A percentile compares a stretch with the other conserved stretches of the same genome.
These are phyloP conservation scores for Singerocomus rubriflavus DNA, from an alignment of 1,284 basidiomycete genomes.

Conservation along the genomic window DNA sequence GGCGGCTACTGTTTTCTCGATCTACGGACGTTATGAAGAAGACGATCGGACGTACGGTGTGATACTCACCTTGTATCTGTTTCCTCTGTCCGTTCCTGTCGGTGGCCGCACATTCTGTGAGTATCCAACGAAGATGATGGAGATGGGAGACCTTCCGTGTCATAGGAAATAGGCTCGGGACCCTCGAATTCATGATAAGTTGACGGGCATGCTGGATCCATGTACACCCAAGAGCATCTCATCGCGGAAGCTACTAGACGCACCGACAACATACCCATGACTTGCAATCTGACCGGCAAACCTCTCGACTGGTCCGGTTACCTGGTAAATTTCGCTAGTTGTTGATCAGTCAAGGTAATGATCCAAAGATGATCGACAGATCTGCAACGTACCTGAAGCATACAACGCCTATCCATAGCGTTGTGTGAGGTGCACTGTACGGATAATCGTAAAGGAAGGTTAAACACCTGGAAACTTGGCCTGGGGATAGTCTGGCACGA, in stretches of 20 bases:
- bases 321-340: constrained; percentile 79
- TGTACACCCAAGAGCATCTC: constrained; percentile 1
- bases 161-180: constrained; percentile 83
- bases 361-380: not conserved
- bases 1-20: constrained; percentile 78
- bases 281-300: constrained; percentile 92
- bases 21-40: constrained; percentile 41
- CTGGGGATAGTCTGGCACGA: constrained; percentile 67
- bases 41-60: not conserved
- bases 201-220: constrained; percentile 65
- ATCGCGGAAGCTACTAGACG: constrained; percentile 20
- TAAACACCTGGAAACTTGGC: constrained; percentile 74
- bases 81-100: constrained; percentile 77
- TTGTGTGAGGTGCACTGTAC: constrained; percentile 2
- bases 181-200: constrained; percentile 90
- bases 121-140: not conserved
- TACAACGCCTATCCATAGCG: constrained; percentile 55
- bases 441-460: not conserved
- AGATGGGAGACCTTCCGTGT: constrained; percentile 60
- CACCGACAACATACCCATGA: constrained; percentile 79
- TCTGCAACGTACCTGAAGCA: constrained; percentile 60
- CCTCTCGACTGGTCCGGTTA: constrained; percentile 82
- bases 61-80: constrained; percentile 69
- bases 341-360: constrained; percentile 2
- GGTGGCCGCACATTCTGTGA: not conserved